Conservation (phyloP, 2,329 filamentous ascomycete species). For the Tolypocladium tropicale region DNA sequence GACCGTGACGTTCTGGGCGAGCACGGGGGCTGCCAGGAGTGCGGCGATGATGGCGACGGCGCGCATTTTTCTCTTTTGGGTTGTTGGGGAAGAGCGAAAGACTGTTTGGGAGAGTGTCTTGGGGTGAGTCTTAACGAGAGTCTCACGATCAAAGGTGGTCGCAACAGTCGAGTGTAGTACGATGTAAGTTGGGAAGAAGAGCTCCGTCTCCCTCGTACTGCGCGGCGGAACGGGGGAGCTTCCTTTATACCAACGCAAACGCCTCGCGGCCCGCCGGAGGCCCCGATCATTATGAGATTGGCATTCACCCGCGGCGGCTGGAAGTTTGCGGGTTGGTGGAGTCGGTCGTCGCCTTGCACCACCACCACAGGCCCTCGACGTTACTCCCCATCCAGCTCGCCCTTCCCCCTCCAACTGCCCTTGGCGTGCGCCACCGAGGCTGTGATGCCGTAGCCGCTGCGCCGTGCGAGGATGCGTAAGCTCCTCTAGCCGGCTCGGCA, state of each 20-base stretch:
- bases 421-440: neutral
- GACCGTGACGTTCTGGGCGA: neutral
- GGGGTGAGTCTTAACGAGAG: neutral
- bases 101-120: neutral
- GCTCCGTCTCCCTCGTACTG: too few relatives aligned
- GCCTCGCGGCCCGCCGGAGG: neutral
- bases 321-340: neutral
- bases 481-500: neutral
- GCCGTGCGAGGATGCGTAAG: neutral
- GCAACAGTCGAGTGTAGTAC: neutral
- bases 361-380: neutral
- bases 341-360: neutral
- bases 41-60: conserved; percentile 6
- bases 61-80: conserved; percentile 13
- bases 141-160: neutral
- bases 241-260: neutral
- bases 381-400: neutral
- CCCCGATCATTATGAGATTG: neutral
- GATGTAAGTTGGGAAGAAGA: neutral
- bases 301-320: neutral
- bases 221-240: neutral
- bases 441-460: neutral
- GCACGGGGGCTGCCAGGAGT: conserved; percentile 7
- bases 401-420: neutral
- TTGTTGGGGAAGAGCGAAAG: neutral